A percentile compares a stretch with the other conserved stretches of the same genome.
These are phyloP conservation scores for Capsicum rhomboideum DNA, from an alignment of 257 asterid genomes.

Conservation along the genomic window DNA sequence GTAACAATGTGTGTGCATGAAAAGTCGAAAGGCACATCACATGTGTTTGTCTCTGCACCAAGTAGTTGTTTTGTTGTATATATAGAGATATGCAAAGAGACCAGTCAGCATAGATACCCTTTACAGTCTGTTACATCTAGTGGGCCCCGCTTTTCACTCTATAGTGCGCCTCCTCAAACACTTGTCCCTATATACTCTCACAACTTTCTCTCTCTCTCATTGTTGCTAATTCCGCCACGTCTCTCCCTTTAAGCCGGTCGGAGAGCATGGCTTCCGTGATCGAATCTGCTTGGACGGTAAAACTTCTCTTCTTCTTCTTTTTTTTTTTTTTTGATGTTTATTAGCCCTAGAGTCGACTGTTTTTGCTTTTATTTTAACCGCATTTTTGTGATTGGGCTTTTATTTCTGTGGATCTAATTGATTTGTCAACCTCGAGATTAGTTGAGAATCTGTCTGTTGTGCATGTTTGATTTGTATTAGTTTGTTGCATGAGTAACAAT, in stretches of 20 bases:
- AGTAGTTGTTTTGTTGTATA: not conserved
- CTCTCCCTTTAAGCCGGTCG: not conserved
- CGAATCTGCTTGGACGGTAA: slow-evolving; percentile 53
- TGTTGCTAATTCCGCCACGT: not conserved
- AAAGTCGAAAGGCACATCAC: slow-evolving; percentile 1
- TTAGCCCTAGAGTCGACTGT: not conserved
- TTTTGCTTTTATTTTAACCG: not conserved
- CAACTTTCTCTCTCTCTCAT: not conserved
- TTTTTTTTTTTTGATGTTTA: not conserved
- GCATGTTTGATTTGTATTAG: not conserved
- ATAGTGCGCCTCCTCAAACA: not conserved
- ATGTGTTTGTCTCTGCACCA: not conserved
- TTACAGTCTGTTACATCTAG: slow-evolving; percentile 33
- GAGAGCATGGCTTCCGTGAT: slow-evolving; percentile 21
- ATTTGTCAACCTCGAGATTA: not conserved
- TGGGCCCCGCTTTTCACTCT: slow-evolving; percentile 8
- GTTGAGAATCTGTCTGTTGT: not conserved
- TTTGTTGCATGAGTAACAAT: not conserved
- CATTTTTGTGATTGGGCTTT: not conserved
- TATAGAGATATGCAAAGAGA: not conserved
- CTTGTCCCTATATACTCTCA: not conserved
- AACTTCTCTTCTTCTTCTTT: not conserved
- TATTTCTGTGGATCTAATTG: not conserved
- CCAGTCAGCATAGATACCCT: slow-evolving; percentile 37
- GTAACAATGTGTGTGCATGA: not conserved